Percentiles rank a stretch among this genome's conserved stretches.
Conservation (phyloP, 352 stramenopile genomes). For the Globisporangium canariense region DNA sequence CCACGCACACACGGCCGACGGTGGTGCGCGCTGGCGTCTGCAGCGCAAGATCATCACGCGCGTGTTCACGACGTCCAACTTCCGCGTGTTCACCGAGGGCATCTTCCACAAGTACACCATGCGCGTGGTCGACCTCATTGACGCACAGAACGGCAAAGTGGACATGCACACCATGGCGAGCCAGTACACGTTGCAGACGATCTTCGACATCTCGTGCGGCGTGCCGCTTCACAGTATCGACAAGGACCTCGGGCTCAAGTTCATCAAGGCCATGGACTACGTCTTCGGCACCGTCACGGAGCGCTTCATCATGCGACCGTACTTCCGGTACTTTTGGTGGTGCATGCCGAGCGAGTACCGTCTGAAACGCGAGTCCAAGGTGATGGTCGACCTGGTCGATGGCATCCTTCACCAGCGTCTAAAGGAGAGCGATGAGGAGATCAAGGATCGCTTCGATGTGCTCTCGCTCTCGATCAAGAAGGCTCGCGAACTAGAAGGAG, state of each 20-base stretch:
- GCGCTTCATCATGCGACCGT: slow-evolving; percentile 49
- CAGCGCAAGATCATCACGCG: slow-evolving; percentile 82
- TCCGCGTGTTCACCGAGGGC: slow-evolving; percentile 41
- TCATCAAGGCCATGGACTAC: slow-evolving; percentile 46
- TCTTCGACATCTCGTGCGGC: slow-evolving; percentile 29
- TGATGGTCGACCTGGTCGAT: slow-evolving; percentile 32
- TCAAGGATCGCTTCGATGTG: slow-evolving; percentile 35
- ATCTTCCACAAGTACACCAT: slow-evolving; percentile 41
- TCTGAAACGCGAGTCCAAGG: slow-evolving; percentile 20
- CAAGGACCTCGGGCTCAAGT: slow-evolving; percentile 20
- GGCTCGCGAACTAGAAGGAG: slow-evolving; percentile 35
- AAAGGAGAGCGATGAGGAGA: slow-evolving; percentile 26
- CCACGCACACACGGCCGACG: slow-evolving; percentile 39
- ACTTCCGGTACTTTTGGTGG: slow-evolving; percentile 55
- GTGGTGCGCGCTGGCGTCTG: slow-evolving; percentile 53
- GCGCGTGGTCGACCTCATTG: no score
- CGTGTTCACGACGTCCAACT: slow-evolving; percentile 78
- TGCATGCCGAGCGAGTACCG: slow-evolving; percentile 59
- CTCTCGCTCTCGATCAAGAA: slow-evolving; percentile 55
- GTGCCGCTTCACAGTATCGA: slow-evolving; percentile 30
- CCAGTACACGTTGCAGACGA: no score
- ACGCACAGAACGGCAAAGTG: no score
- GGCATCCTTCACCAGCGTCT: slow-evolving; percentile 34
- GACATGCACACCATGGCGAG: no score
- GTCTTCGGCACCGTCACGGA: slow-evolving; percentile 42